Base-by-base conservation (phyloP, 768 basidiomycete species). In the Cystobasidium tubakii region DNA sequence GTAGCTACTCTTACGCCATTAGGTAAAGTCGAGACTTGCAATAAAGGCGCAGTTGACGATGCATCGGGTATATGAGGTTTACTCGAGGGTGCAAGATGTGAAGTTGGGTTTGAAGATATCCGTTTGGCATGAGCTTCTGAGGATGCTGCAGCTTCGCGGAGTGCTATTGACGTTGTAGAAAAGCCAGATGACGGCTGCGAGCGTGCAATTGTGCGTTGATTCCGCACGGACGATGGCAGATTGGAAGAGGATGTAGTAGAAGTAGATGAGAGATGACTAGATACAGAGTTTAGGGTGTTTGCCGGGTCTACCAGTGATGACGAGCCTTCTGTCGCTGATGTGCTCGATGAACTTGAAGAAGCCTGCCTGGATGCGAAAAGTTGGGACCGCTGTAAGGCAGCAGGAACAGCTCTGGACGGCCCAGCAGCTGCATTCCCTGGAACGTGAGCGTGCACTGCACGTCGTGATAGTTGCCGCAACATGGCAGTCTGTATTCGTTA, bases 1-100 rank as follows among this genome's bases (percentile, higher is more conserved):
- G 93, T 96, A 19, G 91, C 92, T 50, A 98, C 91, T 73, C 92
- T 85, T 55, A 98, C 86, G 81, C 89, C 91, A 83, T 96, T 97
- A 4, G 92, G 88, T 0, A 98, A 84, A 0, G 91, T 92, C 0
- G 95, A 94, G 36, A 95, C 74, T 33, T 63, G 53, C 21, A 75
- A 42, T 12, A 72, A 34, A 15, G 53, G 71, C 39, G 53, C 55
- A n/a, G 69, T 55, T 12, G 69, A 33, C 17, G 69, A 55, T 34
- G 69, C 69, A 21, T 23, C 23, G 7, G 69, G 69, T 13, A 71
- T 71, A 46, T 36, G 33, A 2, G 69, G 44, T 9, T 31, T 39
- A 12, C 33, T 27, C 2, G 69, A 62, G 1, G 55, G 31, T 71
- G 25, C 34, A 29, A 44, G 1, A 12, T 34, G n/a, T 12, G 66